These are phyloP conservation scores for Solanum aculeatissimum DNA, from an alignment of 305 asterid species.

Conservation along the genomic window DNA sequence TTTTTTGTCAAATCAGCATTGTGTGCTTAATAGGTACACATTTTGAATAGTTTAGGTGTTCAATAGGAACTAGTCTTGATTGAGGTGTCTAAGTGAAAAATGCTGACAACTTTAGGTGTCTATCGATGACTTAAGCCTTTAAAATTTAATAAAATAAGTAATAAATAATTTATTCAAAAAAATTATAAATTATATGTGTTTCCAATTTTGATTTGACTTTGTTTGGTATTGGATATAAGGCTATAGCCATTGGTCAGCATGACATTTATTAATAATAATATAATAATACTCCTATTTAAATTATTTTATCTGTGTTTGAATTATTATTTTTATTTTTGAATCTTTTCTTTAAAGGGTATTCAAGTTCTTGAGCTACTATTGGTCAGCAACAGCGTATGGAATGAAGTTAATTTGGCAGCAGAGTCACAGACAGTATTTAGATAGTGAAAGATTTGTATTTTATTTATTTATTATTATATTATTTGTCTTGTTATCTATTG, in stretches of 20 bases:
- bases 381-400: slow-evolving; percentile 16
- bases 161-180: too few relatives aligned
- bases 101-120: too few relatives aligned
- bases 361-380: slow-evolving; percentile 2
- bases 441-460: neutral
- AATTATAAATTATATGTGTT: too few relatives aligned
- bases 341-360: neutral
- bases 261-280: neutral
- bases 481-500: neutral
- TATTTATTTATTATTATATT: neutral
- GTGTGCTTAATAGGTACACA: too few relatives aligned
- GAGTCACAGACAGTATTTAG: neutral
- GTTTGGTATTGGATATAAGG: neutral
- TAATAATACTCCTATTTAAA: neutral
- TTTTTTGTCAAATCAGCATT: too few relatives aligned
- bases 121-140: too few relatives aligned
- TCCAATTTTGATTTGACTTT: neutral
- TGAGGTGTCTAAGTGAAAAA: too few relatives aligned
- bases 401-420: slow-evolving; percentile 7
- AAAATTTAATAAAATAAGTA: too few relatives aligned
- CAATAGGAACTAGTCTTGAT: too few relatives aligned
- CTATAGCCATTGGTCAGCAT: neutral
- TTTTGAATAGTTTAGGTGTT: too few relatives aligned
- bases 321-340: neutral
- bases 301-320: neutral